Percentiles rank a stretch among this genome's conserved stretches.
phyloP scores from a whole-genome alignment of 2,329 filamentous ascomycete species.

The Conoideocrella luteorostrata region DNA sequence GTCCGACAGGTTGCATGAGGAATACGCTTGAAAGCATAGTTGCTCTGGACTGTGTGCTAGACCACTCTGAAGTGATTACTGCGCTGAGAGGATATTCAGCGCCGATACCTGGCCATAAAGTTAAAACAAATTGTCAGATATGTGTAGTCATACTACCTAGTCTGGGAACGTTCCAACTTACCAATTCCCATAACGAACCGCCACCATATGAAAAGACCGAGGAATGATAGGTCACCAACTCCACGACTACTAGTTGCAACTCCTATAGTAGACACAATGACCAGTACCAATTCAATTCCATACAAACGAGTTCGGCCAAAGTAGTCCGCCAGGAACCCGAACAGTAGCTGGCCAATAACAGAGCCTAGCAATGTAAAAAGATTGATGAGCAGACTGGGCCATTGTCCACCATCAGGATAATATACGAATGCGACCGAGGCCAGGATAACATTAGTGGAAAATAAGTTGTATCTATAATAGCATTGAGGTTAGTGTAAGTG shows the following conservation, averaged over 20 bases:
- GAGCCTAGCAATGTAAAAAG: slow-evolving; percentile 47
- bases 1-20: slow-evolving; percentile 62
- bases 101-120: slow-evolving; percentile 44
- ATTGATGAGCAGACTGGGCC: slow-evolving; percentile 43
- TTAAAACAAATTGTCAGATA: neutral
- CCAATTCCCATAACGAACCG: slow-evolving; percentile 49
- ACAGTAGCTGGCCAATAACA: slow-evolving; percentile 44
- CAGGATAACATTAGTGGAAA: slow-evolving; percentile 49
- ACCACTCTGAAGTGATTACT: slow-evolving; percentile 62
- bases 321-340: slow-evolving; percentile 48
- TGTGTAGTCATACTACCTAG: neutral
- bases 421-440: slow-evolving; percentile 47
- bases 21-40: slow-evolving; percentile 64
- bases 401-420: slow-evolving; percentile 39
- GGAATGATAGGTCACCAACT: slow-evolving; percentile 42
- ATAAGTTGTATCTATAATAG: slow-evolving; percentile 42
- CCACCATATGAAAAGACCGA: slow-evolving; percentile 47
- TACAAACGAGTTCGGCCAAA: slow-evolving; percentile 50
- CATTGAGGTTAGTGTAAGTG: neutral
- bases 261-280: slow-evolving; percentile 51
- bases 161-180: slow-evolving; percentile 17
- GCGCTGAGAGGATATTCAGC: slow-evolving; percentile 62
- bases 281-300: slow-evolving; percentile 49
- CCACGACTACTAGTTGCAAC: slow-evolving; percentile 46
- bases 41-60: slow-evolving; percentile 56